Evolutionary conservation across 1,139 yeast species (phyloP).

Genomic region (Suhomyces bribrorum): DNA sequence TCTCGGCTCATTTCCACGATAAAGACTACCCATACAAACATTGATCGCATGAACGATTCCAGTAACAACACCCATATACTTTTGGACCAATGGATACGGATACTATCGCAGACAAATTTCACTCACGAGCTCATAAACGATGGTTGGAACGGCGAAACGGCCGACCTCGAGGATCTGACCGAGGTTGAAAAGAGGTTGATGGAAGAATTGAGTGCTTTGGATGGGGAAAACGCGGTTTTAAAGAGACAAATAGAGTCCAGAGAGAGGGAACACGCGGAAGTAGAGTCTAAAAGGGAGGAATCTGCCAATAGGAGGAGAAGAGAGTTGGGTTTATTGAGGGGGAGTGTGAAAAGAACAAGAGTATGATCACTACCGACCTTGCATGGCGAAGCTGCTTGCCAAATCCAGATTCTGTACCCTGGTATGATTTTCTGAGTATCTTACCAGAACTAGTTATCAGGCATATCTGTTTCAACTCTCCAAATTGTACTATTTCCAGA

Average conservation of each 20-base stretch:
- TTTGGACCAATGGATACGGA: constrained; percentile 48
- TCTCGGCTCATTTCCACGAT: constrained; percentile 32
- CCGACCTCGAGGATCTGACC: constrained; percentile 23
- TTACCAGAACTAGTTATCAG: too few relatives aligned
- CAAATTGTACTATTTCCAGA: too few relatives aligned
- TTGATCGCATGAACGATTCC: constrained; percentile 33
- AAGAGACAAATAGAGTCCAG: constrained; percentile 25
- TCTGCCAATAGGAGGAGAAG: constrained; percentile 22
- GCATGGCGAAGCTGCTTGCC: too few relatives aligned
- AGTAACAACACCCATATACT: constrained; percentile 39
- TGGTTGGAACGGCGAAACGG: constrained; percentile 35
- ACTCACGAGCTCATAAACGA: constrained; percentile 39
- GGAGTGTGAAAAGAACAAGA: constrained; percentile 4
- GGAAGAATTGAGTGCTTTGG: constrained; percentile 27
- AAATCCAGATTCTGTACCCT: too few relatives aligned
- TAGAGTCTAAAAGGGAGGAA: constrained; percentile 19
- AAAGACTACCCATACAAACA: constrained; percentile 28
- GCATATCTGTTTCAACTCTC: too few relatives aligned
- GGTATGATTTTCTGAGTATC: too few relatives aligned
- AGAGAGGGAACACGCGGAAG: constrained; percentile 22
- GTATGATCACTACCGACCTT: not conserved
- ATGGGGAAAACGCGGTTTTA: constrained; percentile 32
- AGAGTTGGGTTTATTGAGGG: constrained; percentile 27
- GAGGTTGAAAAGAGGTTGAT: constrained; percentile 29
- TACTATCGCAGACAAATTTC: constrained; percentile 48